Base-by-base conservation (phyloP, 441 rosid species). In the Hura crepitans region DNA sequence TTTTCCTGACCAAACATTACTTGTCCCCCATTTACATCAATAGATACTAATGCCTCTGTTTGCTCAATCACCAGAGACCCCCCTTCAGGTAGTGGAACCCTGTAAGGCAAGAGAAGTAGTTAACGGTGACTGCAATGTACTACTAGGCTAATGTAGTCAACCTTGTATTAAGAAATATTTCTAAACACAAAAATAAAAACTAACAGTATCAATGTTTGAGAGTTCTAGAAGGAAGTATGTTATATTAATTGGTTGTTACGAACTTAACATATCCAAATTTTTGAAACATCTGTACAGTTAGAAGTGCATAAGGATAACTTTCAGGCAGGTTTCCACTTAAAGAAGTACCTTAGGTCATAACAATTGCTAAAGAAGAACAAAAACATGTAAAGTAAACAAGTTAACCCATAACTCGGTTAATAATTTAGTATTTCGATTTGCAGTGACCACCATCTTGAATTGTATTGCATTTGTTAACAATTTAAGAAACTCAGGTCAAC, bases 21-120 rank as follows among this genome's bases (percentile, higher is more conserved):
- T 81, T 92, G 99, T 68, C 99, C 99, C 14, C 99, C 97, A 78
- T 94, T 94, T 72, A 94, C 99, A 82, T 94, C 99, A 80, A 94
- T 85, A 37, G 99, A 90, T 75, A 94, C 99, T 70, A 94, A 85
- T 50, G 99, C 99, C 86, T 94, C 99, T 0, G 99, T 94, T 80
- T 92, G 97, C 81, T 94, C 99, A 80, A 94, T 92, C 78, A 94
- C 96, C 80, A 94, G 74, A 76, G 97, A 92, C 72, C 97, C 99
- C 74, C 99, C 99, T 67, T 80, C 88, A 35, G 87, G 86, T 70
- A 94, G 92, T 66, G 87, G 84, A 76, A 94, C 97, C 86, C 99
- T 94, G 75, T 22, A 73, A 70, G 46, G 68, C 65, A 74, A 79
- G 68, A 77, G 18, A 58, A 66, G 50, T 46, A 68, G 57, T 46